These are phyloP conservation scores for Trypanosoma mega DNA, from an alignment of 208 protist genomes.

Conservation along the genomic window DNA sequence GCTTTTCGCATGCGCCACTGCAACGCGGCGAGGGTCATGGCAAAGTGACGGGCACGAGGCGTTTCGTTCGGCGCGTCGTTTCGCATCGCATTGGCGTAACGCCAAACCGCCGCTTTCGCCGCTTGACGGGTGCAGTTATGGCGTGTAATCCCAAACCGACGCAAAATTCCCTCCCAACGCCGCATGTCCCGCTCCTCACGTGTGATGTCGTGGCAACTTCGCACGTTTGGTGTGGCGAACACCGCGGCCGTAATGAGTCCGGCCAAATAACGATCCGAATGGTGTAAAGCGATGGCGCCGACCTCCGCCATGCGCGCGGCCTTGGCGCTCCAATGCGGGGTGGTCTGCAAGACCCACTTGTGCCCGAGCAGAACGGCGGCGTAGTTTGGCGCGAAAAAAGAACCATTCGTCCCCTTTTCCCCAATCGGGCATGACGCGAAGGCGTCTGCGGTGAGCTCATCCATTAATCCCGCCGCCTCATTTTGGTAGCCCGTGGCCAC, in stretches of 20 bases:
- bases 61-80: background rate
- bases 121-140: constrained; percentile 14
- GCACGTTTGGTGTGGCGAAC: constrained; percentile 1
- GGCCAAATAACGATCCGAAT: constrained; percentile 19
- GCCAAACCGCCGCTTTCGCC: background rate
- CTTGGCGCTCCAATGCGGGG: constrained; percentile 9
- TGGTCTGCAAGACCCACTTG: constrained; percentile 19
- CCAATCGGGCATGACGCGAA: background rate
- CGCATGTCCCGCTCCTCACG: constrained; percentile 2
- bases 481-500: constrained; percentile 11
- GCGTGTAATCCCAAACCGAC: constrained; percentile 21
- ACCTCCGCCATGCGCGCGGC: background rate
- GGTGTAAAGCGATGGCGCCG: background rate
- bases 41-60: background rate
- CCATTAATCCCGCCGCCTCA: background rate
- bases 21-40: background rate
- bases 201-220: constrained; percentile 7
- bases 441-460: constrained; percentile 10
- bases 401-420: background rate
- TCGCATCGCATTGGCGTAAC: constrained; percentile 6
- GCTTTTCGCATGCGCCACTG: background rate
- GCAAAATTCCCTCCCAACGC: constrained; percentile 1
- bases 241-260: constrained; percentile 18
- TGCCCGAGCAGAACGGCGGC: constrained; percentile 19
- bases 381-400: constrained; percentile 10